phyloP scores from a whole-genome alignment of 2,329 filamentous ascomycete genomes.

The Curvularia sp. region DNA sequence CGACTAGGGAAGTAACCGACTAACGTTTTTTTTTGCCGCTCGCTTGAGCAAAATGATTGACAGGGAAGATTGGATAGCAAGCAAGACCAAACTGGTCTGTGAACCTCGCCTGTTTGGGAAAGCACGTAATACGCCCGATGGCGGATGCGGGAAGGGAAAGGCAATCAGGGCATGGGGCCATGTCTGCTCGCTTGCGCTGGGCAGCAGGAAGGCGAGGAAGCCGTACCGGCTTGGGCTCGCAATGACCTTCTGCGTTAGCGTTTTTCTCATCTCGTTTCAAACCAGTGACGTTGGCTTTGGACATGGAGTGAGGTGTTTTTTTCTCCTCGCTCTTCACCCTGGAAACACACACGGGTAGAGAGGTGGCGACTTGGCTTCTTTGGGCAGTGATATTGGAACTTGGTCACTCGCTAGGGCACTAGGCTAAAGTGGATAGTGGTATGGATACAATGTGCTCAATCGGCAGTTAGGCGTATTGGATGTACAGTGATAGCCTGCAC shows the following conservation, averaged over 20 bases:
- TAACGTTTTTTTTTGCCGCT: slow-evolving; percentile 5
- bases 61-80: too few species aligned
- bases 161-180: background rate
- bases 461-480: background rate
- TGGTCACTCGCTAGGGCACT: background rate
- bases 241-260: background rate
- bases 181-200: slow-evolving; percentile 11
- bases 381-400: background rate
- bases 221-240: background rate
- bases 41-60: background rate
- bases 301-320: background rate
- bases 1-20: background rate
- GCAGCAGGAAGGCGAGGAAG: slow-evolving; percentile 5
- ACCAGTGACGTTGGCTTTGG: background rate
- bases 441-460: background rate
- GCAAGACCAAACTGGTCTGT: background rate
- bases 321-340: background rate
- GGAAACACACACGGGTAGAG: background rate
- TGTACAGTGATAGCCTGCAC: background rate
- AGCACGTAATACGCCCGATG: slow-evolving; percentile 10
- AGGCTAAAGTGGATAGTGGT: background rate
- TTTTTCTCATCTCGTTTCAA: background rate
- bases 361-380: background rate
- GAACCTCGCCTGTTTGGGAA: slow-evolving; percentile 3
- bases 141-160: slow-evolving; percentile 10